Base-by-base conservation (phyloP, 441 rosid genomes). In the Syzygium malaccense region DNA sequence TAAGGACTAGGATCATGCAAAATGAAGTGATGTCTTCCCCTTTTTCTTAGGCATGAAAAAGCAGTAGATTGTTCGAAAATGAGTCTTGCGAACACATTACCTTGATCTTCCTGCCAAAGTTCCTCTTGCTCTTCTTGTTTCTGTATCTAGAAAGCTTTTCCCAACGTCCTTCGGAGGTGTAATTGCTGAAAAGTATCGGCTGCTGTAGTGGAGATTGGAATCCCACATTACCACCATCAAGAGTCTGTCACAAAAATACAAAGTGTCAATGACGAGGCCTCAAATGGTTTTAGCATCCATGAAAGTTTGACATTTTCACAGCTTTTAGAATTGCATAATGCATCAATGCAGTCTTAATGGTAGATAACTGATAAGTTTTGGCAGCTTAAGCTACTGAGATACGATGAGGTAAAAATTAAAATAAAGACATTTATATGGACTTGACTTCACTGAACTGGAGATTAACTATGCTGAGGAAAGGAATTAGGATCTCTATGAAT, bases 131-230 rank as follows among this genome's bases (percentile, higher is more conserved):
- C 95, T 93, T 98, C 98, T 98, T 98, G 86, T 93, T 96, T 89
- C 96, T 93, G 96, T 98, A 98, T 91, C 99, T 91, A 5, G 96
- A 98, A 88, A 98, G 98, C 98, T 97, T 96, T 92, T 97, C 98
- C 92, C 91, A 93, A n/a, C 99, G 98, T 87, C 93, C 98, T 92
- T 98, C 98, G 2, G 96, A 54, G 48, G 93, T 88, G 90, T 95
- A 94, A 91, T 90, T 95, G 90, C 93, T 90, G 83, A 94, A 85
- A 64, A 93, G 79, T 86, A 93, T 41, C 26, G 93, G 93, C 80
- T 78, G 94, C 88, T 95, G 96, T 20, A 90, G 88, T 28, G 87
- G 85, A 85, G 86, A 88, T 55, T 83, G 86, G 86, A 28, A 71
- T 93, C 92, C 83, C 94, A 93, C 64, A 58, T 41, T 75, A 41